Evolutionary conservation across 1,284 basidiomycete genomes (phyloP).

Genomic region (Pyrrhoderma noxium): DNA sequence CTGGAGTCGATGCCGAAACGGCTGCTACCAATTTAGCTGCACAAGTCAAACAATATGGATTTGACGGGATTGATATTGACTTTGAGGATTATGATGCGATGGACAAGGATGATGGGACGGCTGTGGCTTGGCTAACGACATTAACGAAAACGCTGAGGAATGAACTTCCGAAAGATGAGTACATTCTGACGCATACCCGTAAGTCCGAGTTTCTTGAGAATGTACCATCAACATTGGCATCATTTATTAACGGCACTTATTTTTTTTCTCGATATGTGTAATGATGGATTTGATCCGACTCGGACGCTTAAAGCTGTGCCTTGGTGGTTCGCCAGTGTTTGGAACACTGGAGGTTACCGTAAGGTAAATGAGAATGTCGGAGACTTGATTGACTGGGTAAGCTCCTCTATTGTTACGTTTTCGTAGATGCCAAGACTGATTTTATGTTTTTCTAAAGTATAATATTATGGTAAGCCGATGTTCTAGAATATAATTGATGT

Average conservation of each 20-base stretch:
- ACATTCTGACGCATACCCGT: constrained; percentile 23
- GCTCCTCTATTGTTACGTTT: neutral
- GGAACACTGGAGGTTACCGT: constrained; percentile 17
- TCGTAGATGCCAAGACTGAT: neutral
- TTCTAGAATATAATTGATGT: no score
- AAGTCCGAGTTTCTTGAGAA: constrained; percentile 1
- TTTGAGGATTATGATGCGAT: constrained; percentile 30
- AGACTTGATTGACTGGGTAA: constrained; percentile 21
- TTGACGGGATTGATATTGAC: constrained; percentile 55
- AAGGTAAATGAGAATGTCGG: constrained; percentile 21
- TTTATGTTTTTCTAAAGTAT: neutral
- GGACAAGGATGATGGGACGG: constrained; percentile 20
- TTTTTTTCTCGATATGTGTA: neutral
- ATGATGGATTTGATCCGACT: neutral
- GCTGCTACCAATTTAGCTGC: constrained; percentile 40
- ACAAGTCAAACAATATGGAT: constrained; percentile 40
- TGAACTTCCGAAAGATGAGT: constrained; percentile 20
- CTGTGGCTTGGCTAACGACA: constrained; percentile 21
- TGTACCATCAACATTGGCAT: no score
- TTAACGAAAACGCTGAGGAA: constrained; percentile 22
- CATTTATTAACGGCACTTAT: no score
- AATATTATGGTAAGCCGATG: neutral
- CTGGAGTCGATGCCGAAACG: constrained; percentile 31
- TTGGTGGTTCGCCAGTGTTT: constrained; percentile 17
- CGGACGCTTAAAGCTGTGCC: constrained; percentile 16